Conservation (phyloP, 768 basidiomycete species). For the Phlebiopsis gigantea region DNA sequence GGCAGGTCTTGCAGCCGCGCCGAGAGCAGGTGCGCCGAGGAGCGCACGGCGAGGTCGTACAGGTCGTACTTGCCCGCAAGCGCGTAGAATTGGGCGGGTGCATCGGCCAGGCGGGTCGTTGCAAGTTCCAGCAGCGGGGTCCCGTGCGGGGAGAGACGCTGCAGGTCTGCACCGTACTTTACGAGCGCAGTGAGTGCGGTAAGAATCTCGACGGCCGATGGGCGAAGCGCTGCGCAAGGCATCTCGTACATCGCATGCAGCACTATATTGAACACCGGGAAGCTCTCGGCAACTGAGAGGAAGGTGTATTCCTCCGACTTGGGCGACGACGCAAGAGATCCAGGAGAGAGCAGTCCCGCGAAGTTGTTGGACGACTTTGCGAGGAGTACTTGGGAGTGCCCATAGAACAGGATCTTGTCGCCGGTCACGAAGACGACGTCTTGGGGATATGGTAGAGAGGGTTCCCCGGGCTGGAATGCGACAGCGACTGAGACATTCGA, state of each 20-base stretch:
- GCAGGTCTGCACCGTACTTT: slow-evolving; percentile 24
- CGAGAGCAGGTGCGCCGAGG: slow-evolving; percentile 35
- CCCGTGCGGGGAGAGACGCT: slow-evolving; percentile 22
- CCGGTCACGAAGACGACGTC: slow-evolving; percentile 26
- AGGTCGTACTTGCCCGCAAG: slow-evolving; percentile 34
- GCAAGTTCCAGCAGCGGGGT: slow-evolving; percentile 29
- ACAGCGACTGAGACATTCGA: background rate
- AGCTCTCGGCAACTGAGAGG: slow-evolving; percentile 23
- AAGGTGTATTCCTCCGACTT: slow-evolving; percentile 11
- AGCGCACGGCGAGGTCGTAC: slow-evolving; percentile 32
- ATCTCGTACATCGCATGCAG: slow-evolving; percentile 30
- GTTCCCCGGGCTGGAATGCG: background rate
- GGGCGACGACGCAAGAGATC: background rate
- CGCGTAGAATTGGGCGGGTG: slow-evolving; percentile 36
- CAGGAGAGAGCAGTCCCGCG: slow-evolving; percentile 14
- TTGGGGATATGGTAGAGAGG: background rate
- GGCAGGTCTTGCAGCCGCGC: slow-evolving; percentile 30
- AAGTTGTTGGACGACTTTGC: slow-evolving; percentile 24
- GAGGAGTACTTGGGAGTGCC: slow-evolving; percentile 21
- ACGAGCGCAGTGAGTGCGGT: slow-evolving; percentile 22
- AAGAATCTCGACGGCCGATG: slow-evolving; percentile 23
- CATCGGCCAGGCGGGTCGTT: slow-evolving; percentile 29
- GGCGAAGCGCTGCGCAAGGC: slow-evolving; percentile 22
- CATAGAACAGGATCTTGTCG: slow-evolving; percentile 29
- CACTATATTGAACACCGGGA: slow-evolving; percentile 28